Evolutionary conservation across 192 early-diverging fungal species (phyloP), one percentile per base, ranked within the genome.

Genomic region (Anaeromyces robustus): DNA sequence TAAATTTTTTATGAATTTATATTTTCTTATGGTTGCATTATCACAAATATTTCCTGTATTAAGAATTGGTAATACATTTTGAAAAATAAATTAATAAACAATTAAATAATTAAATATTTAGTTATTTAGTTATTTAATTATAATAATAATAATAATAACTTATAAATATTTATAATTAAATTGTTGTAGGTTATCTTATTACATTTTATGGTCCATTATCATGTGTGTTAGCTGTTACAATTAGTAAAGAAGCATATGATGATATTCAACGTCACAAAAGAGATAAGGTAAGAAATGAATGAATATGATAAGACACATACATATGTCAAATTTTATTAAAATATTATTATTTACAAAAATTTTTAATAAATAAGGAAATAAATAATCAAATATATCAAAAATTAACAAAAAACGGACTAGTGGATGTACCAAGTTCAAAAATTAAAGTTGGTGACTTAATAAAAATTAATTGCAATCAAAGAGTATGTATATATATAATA

Each of bases 1-100:
- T 88, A 94, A 94, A 84, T 93, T 95, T 80, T 96, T 98, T 82
- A 95, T 97, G 87, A 97, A 98, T 85, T 81, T 97, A 78, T 98
- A 98, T 82, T 98, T 98, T 83, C 84, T 98, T 79, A 86, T 97
- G 18, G 95, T 98, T 14, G 94, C 95, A 5, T 82, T 96, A 68
- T 97, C 95, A 43, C 97, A 98, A 86, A 92, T 98, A 82, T 89
- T 97, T 30, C 94, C 95, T 32, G 90, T 93, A 59, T 87, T 97
- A 81, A 92, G 92, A 83, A 93, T 94, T 80, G 93, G 92, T 91
- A 89, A 82, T 81, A 31, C 14, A n/a, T 13, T 4, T 14, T 29
- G 22, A n/a, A 12, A 28, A 26, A 29, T 18, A 30, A 17, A 11
- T 83, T 28, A 22, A 22, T 30, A 68, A 77, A 41, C 22, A 18